phyloP scores from a whole-genome alignment of 2,329 filamentous ascomycete genomes.

The Alternaria sp. region DNA sequence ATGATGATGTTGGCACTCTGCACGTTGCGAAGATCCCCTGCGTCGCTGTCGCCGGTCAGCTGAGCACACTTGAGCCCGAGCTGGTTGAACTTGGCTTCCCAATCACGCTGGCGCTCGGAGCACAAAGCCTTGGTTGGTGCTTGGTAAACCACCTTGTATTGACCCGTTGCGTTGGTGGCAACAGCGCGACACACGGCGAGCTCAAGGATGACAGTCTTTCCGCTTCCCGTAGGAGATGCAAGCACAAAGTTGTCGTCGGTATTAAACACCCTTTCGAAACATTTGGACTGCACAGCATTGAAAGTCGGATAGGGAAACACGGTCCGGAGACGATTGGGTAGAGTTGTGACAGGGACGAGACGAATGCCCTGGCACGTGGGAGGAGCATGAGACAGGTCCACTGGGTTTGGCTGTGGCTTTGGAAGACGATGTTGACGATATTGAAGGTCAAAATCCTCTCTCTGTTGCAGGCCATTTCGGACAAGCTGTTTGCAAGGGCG shows the following conservation, averaged over 20 bases:
- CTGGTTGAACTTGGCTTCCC: constrained; percentile 75
- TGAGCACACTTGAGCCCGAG: constrained; percentile 76
- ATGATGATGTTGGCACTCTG: constrained; percentile 82
- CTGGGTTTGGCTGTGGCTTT: neutral
- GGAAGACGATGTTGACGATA: neutral
- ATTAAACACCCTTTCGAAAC: constrained; percentile 72
- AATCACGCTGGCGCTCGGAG: constrained; percentile 78
- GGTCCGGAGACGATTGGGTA: constrained; percentile 74
- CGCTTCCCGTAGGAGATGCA: constrained; percentile 83
- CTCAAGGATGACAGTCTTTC: constrained; percentile 84
- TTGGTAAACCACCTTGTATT: constrained; percentile 85
- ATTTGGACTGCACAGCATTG: constrained; percentile 85
- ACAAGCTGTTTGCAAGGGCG: no score
- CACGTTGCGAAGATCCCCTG: constrained; percentile 71
- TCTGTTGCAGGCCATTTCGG: neutral
- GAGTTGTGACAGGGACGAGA: constrained; percentile 65
- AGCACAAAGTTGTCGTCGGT: constrained; percentile 80
- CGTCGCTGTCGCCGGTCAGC: constrained; percentile 82
- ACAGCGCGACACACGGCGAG: constrained; percentile 80
- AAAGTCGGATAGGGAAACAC: constrained; percentile 79
- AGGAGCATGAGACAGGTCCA: constrained; percentile 10
- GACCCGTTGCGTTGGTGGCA: constrained; percentile 62
- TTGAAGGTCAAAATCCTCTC: neutral
- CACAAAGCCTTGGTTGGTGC: constrained; percentile 87
- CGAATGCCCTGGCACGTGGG: constrained; percentile 66